Evolutionary conservation across 2,329 filamentous ascomycete genomes (phyloP), one percentile per base, ranked within the genome.

Genomic region (Epicoccum sorghinum): DNA sequence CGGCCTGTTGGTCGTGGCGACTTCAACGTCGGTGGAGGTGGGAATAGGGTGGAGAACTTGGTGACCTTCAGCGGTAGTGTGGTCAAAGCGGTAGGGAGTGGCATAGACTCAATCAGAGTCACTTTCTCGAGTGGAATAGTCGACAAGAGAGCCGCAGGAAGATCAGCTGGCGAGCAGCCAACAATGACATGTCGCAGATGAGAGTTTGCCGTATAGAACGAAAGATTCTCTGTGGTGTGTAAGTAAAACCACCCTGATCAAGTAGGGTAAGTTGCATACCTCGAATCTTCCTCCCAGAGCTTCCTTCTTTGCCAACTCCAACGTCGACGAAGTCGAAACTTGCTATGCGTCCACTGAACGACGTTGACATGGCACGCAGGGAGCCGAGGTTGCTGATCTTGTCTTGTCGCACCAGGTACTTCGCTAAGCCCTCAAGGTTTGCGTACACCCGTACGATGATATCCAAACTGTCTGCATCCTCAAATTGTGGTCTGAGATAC

Each of bases 291-390:
- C 71, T 53, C 24, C 62, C 70, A 7, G 66, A 60, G 27, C 64
- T 62, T 3, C 72, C 72, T 53, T 75, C 72, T 41, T 75, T 75
- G 2, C 70, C 68, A 3, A 74, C 66, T 3, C 72, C 72, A 2
- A 72, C 67, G 44, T 75, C 72, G 10, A 74, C 57, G 57, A 70
- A 74, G 52, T 75, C 72, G 41, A 74, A 75, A 47, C 65, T 69
- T 4, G 71, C 65, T 50, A 74, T 71, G 3, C 72, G 55, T n/a
- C 69, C 69, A 37, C 69, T 71, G 54, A 75, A 74, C 14, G 69
- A 71, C 0, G 71, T 75, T 1, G 70, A 68, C 55, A 70, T 71
- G 4, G 72, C 71, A 32, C 72, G 60, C 12, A 75, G 52, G 35
- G 73, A 70, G 0, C 72, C 71, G 3, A 75, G 58, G 47, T 74